Conservation (phyloP, 2,329 filamentous ascomycete genomes). For the Claviceps arundinis region DNA sequence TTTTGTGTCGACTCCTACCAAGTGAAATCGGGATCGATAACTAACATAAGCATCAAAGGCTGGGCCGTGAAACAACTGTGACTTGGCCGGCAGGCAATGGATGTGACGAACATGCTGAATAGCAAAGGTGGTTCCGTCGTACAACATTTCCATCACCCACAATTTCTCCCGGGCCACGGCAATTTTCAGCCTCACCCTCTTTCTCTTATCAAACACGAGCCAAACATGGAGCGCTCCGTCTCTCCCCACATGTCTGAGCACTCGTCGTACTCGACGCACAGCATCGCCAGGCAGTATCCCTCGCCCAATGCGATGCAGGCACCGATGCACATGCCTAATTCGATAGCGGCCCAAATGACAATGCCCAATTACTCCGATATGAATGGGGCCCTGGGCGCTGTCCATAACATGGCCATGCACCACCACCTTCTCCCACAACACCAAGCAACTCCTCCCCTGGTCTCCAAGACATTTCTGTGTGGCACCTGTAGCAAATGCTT, state of each 20-base stretch:
- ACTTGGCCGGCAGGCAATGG: conserved; percentile 36
- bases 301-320: conserved; percentile 40
- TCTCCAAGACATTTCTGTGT: conserved; percentile 68
- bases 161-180: conserved; percentile 18
- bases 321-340: conserved; percentile 32
- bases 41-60: conserved; percentile 10
- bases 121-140: conserved; percentile 27
- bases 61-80: conserved; percentile 28
- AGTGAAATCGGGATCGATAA: neutral
- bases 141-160: conserved; percentile 13
- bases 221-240: conserved; percentile 37
- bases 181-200: conserved; percentile 20
- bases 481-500: conserved; percentile 85
- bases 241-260: conserved; percentile 48
- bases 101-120: conserved; percentile 40
- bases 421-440: conserved; percentile 24
- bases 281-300: conserved; percentile 35
- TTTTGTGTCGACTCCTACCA: neutral
- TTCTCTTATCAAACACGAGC: conserved; percentile 22
- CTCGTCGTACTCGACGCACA: conserved; percentile 40
- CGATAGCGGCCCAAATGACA: conserved; percentile 28
- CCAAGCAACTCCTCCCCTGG: conserved; percentile 22
- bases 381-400: conserved; percentile 18
- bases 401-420: conserved; percentile 25
- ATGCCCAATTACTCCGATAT: conserved; percentile 26